A percentile compares a stretch with the other conserved stretches of the same genome.
Conservation (phyloP, 169 alveolate genomes). For the Plasmodium knowlesi region DNA sequence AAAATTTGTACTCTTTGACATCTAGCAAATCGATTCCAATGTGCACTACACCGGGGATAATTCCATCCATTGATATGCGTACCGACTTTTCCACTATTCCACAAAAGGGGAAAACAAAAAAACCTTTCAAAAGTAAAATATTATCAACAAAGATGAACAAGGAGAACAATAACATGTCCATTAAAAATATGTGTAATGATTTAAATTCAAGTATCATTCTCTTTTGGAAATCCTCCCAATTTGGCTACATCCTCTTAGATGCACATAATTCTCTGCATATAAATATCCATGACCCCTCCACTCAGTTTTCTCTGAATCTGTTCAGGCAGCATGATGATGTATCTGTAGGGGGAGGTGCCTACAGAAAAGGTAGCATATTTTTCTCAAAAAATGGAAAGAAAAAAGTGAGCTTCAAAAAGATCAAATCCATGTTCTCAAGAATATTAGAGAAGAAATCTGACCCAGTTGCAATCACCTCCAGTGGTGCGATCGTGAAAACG, state of each 20-base stretch:
- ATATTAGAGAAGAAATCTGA: conserved; percentile 7
- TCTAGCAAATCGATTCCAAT: background rate
- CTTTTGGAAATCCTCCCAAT: conserved; percentile 34
- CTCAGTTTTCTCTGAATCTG: conserved; percentile 8
- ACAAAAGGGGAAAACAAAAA: background rate
- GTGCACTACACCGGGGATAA: background rate
- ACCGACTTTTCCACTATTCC: background rate
- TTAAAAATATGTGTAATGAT: conserved; percentile 2
- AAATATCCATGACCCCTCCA: conserved; percentile 33
- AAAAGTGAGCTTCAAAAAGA: conserved; percentile 20
- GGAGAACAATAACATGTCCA: background rate
- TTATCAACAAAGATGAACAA: background rate
- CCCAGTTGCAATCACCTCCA: background rate
- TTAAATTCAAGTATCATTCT: conserved; percentile 26
- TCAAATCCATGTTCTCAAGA: conserved; percentile 32
- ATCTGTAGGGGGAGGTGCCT: background rate
- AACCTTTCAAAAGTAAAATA: background rate
- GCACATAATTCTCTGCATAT: conserved; percentile 15
- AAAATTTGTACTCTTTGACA: conserved; percentile 11
- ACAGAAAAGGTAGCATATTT: background rate
- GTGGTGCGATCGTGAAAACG: background rate
- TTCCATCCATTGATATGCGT: background rate
- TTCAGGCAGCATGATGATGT: background rate
- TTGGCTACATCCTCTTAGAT: conserved; percentile 45
- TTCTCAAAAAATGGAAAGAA: background rate